Evolutionary conservation across 1,284 basidiomycete genomes (phyloP).

Genomic region (Ustilago lituana): DNA sequence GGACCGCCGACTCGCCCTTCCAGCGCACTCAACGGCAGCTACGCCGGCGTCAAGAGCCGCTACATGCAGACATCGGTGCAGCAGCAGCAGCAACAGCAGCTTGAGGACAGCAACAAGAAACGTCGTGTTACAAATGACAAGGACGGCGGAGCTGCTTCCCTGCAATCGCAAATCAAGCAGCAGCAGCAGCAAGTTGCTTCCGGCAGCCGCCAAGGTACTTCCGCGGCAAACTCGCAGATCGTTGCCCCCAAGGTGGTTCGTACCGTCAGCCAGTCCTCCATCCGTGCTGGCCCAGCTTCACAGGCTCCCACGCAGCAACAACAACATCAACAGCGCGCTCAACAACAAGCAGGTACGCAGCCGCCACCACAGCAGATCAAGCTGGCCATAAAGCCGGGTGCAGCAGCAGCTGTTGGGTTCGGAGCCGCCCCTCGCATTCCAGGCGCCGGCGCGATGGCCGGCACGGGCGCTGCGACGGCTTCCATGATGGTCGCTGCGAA

Average conservation of each 20-base stretch:
- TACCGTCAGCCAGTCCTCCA: slow-evolving; percentile 41
- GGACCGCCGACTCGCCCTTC: slow-evolving; percentile 35
- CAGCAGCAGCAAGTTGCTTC: slow-evolving; percentile 11
- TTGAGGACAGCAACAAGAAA: slow-evolving; percentile 46
- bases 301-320: slow-evolving; percentile 22
- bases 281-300: slow-evolving; percentile 19
- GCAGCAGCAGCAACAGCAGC: slow-evolving; percentile 21
- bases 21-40: slow-evolving; percentile 43
- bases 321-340: slow-evolving; percentile 16
- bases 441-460: slow-evolving; percentile 25
- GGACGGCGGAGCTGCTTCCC: slow-evolving; percentile 14
- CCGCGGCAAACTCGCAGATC: slow-evolving; percentile 32
- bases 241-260: slow-evolving; percentile 40
- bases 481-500: slow-evolving; percentile 26
- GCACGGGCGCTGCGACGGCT: slow-evolving; percentile 24
- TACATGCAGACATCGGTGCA: slow-evolving; percentile 38
- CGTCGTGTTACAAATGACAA: slow-evolving; percentile 45
- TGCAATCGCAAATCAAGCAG: slow-evolving; percentile 13
- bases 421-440: slow-evolving; percentile 41
- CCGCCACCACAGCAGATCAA: slow-evolving; percentile 44
- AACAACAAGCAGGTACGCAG: slow-evolving; percentile 17
- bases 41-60: slow-evolving; percentile 49
- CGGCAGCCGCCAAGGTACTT: slow-evolving; percentile 27
- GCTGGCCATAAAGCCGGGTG: slow-evolving; percentile 36
- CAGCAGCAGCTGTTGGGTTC: slow-evolving; percentile 25